A percentile compares a stretch with the other conserved stretches of the same genome.
These are phyloP conservation scores for Pyrenopolyporus hunteri DNA, from an alignment of 495 filamentous ascomycete genomes.

Conservation along the genomic window DNA sequence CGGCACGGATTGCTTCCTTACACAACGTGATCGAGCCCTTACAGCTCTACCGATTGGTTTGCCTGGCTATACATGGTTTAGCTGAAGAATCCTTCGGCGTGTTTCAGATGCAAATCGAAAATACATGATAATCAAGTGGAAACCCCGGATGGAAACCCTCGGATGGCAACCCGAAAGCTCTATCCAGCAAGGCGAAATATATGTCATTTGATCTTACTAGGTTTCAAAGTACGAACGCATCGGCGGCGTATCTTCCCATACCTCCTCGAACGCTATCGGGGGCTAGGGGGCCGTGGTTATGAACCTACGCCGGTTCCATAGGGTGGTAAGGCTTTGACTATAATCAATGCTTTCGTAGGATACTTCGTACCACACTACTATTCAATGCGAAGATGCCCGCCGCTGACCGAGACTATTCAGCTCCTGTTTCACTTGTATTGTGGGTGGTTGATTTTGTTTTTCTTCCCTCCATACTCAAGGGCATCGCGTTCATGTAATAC, in stretches of 20 bases:
- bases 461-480: no score
- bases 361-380: conserved; percentile 2
- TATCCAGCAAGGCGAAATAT: background rate
- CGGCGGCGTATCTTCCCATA: background rate
- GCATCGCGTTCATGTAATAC: no score
- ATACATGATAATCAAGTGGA: conserved; percentile 1
- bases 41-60: no score
- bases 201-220: background rate
- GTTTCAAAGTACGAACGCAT: background rate
- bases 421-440: no score
- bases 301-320: background rate
- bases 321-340: background rate
- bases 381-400: background rate
- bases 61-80: no score
- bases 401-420: background rate
- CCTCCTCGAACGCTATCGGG: background rate
- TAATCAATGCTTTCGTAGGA: background rate
- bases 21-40: no score
- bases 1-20: no score
- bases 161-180: conserved; percentile 5
- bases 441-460: conserved; percentile 3
- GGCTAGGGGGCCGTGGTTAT: background rate
- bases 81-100: conserved; percentile 17
- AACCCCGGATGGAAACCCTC: background rate
- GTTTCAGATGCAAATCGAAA: conserved; percentile 16